Evolutionary conservation across 495 filamentous ascomycete genomes (phyloP).

Genomic region (Staphylotrichum tortipilum): DNA sequence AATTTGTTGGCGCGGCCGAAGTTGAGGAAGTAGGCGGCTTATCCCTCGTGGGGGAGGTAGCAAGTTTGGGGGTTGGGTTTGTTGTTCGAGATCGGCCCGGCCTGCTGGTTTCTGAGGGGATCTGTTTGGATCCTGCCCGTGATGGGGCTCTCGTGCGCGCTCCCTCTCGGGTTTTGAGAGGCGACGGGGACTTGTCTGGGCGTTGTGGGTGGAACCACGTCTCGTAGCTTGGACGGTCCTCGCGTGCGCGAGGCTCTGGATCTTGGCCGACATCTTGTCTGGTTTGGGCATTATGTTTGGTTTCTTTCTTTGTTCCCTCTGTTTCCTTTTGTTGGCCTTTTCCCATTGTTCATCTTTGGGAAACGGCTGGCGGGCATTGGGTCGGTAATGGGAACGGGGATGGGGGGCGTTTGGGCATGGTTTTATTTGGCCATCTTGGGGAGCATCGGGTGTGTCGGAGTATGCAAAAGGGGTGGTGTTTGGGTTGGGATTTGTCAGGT

Average conservation of each 20-base stretch:
- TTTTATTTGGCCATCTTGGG: not conserved
- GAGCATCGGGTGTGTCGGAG: not conserved
- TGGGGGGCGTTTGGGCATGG: too few relatives aligned
- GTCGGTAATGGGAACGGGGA: slow-evolving; percentile 3
- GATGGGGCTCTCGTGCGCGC: too few relatives aligned
- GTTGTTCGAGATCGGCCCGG: too few relatives aligned
- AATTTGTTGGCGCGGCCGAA: slow-evolving; percentile 48
- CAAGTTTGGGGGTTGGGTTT: not conserved
- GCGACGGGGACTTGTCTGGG: not conserved
- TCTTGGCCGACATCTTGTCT: not conserved
- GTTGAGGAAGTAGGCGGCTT: slow-evolving; percentile 30
- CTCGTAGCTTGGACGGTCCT: slow-evolving; percentile 3
- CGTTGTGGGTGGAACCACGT: slow-evolving; percentile 12
- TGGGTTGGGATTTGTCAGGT: too few relatives aligned
- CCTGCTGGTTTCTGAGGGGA: too few relatives aligned
- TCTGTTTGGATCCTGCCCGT: too few relatives aligned
- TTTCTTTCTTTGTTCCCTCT: not conserved
- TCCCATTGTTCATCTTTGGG: too few relatives aligned
- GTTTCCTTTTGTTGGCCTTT: too few relatives aligned
- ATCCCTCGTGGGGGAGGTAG: not conserved
- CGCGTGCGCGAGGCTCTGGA: not conserved
- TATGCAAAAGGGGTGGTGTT: not conserved
- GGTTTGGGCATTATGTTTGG: not conserved
- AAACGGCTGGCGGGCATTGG: too few relatives aligned
- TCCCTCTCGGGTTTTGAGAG: too few relatives aligned